Percentiles rank a stretch among this genome's conserved stretches.
These are phyloP conservation scores for Pleurotus djamor DNA, from an alignment of 768 basidiomycete genomes.

Conservation along the genomic window DNA sequence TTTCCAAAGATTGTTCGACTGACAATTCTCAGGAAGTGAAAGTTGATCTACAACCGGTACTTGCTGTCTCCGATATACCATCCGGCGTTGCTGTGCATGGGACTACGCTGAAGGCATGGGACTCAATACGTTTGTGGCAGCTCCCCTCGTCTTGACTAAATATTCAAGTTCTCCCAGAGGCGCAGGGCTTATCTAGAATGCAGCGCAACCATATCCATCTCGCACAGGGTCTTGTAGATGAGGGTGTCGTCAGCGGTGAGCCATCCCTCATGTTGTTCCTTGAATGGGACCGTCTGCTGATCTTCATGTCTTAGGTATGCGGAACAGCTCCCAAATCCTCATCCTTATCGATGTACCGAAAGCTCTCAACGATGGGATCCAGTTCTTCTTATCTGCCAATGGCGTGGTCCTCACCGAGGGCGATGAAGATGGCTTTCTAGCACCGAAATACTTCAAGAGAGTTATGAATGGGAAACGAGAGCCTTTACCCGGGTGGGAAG, in stretches of 20 bases:
- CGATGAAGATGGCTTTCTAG: slow-evolving; percentile 57
- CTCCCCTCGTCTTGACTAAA: neutral
- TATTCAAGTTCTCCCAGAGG: slow-evolving; percentile 33
- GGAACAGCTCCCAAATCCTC: slow-evolving; percentile 71
- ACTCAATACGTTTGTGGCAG: slow-evolving; percentile 52
- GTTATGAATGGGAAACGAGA: slow-evolving; percentile 53
- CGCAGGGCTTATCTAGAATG: slow-evolving; percentile 81
- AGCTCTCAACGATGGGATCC: slow-evolving; percentile 65
- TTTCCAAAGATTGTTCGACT: neutral
- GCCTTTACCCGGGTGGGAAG: slow-evolving; percentile 32
- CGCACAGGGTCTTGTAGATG: slow-evolving; percentile 70
- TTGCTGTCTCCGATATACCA: slow-evolving; percentile 60
- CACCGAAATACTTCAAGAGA: slow-evolving; percentile 61
- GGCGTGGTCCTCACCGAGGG: slow-evolving; percentile 90
- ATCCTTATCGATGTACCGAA: slow-evolving; percentile 79
- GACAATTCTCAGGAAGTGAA: slow-evolving; percentile 53
- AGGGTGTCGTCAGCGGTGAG: slow-evolving; percentile 76
- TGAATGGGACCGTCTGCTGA: neutral
- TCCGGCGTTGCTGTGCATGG: slow-evolving; percentile 79
- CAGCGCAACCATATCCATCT: slow-evolving; percentile 90
- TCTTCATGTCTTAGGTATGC: slow-evolving; percentile 62
- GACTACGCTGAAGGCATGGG: slow-evolving; percentile 70
- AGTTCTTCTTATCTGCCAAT: slow-evolving; percentile 80
- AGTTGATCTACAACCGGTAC: slow-evolving; percentile 61
- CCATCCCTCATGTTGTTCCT: slow-evolving; percentile 5